Evolutionary conservation across 768 basidiomycete genomes (phyloP).

Genomic region (Trametes cinnabarina): DNA sequence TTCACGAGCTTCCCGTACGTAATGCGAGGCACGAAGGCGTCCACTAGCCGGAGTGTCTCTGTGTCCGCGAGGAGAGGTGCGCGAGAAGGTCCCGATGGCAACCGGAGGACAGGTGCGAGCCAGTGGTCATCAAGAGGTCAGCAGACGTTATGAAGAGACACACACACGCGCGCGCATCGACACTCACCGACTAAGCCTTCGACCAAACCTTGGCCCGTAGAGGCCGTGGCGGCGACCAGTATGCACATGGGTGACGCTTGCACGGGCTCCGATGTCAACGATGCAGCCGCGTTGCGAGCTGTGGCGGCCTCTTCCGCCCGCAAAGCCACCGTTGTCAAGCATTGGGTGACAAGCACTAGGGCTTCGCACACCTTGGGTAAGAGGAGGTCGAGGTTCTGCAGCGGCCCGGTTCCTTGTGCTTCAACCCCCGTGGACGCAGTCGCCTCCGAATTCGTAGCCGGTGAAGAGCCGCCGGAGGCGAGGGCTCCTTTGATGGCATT

Average conservation of each 20-base stretch:
- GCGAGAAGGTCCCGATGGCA: not conserved
- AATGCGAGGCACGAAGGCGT: conserved; percentile 81
- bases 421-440: not conserved
- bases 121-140: not conserved
- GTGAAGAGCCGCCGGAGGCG: conserved; percentile 22
- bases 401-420: conserved; percentile 9
- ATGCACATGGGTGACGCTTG: conserved; percentile 8
- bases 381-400: conserved; percentile 58
- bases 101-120: not conserved
- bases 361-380: conserved; percentile 81
- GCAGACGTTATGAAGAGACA: not conserved
- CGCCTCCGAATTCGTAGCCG: not conserved
- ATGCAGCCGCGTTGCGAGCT: not conserved
- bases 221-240: conserved; percentile 3
- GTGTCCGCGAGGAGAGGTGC: not conserved
- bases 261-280: conserved; percentile 4
- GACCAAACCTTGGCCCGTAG: conserved; percentile 18
- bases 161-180: not conserved
- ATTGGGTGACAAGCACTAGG: conserved; percentile 74
- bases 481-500: conserved; percentile 50
- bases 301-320: conserved; percentile 44
- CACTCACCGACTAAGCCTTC: conserved; percentile 26
- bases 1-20: conserved; percentile 68
- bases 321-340: conserved; percentile 63
- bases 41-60: conserved; percentile 76